These are phyloP conservation scores for Penicillium sp. DNA, from an alignment of 2,329 filamentous ascomycete species.

Conservation along the genomic window DNA sequence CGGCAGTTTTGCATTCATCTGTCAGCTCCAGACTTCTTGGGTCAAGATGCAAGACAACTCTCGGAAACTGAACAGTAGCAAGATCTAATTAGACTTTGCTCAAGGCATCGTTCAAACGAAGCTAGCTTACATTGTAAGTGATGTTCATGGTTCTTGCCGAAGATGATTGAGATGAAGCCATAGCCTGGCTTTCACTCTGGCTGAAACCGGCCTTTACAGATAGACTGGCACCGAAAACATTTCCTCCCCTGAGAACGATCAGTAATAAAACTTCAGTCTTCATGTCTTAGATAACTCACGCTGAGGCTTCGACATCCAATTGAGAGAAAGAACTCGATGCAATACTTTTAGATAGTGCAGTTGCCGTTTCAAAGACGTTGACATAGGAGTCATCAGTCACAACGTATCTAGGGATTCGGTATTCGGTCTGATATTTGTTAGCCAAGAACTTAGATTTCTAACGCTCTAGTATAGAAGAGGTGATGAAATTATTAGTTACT, in stretches of 20 bases:
- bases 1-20: not conserved
- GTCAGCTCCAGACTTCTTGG: slow-evolving; percentile 9
- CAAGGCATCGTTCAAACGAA: no score
- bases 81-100: no score
- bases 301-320: slow-evolving; percentile 9
- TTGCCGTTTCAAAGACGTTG: slow-evolving; percentile 12
- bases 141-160: slow-evolving; percentile 11
- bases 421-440: not conserved
- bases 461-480: not conserved
- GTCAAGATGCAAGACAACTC: slow-evolving; percentile 13
- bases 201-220: slow-evolving; percentile 10
- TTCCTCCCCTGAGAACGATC: slow-evolving; percentile 3
- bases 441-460: not conserved
- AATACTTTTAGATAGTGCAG: slow-evolving; percentile 5
- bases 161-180: not conserved
- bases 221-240: slow-evolving; percentile 5
- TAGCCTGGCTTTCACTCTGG: slow-evolving; percentile 3
- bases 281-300: slow-evolving; percentile 5
- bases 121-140: slow-evolving; percentile 13
- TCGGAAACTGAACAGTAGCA: slow-evolving; percentile 6
- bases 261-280: not conserved
- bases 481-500: not conserved
- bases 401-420: slow-evolving; percentile 1
- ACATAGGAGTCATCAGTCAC: slow-evolving; percentile 17
- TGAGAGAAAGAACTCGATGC: slow-evolving; percentile 17